Base-by-base conservation (phyloP, 257 asterid species). In the Plectranthus barbatus region DNA sequence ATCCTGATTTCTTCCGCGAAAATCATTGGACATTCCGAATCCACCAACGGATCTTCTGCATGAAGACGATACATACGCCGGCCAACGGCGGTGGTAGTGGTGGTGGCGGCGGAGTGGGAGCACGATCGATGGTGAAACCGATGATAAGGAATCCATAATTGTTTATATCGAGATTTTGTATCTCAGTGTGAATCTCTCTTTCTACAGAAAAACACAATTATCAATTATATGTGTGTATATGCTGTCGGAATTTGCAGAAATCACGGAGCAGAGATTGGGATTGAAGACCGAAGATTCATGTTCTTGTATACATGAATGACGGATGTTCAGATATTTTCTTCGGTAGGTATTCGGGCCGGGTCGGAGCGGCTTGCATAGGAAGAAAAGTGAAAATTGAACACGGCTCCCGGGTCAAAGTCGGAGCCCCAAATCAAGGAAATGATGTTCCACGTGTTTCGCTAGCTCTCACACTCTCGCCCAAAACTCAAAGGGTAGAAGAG, bases 111-210 rank as follows among this genome's bases (percentile, higher is more conserved):
- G 72, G 66, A 70, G 76, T 1, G 83, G 91, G 60, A 76, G 84
- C 62, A 86, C 83, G 4, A 82, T 64, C 2, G 90, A 78, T 5
- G 86, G 80, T 1, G 88, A 77, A 12, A 85, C 91, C 19, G 91
- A 75, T 21, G 85, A 51, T 45, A 88, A 72, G 24, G 91, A 80
- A 79, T 86, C 93, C 96, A 89, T 88, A 26, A 8, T 11, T 15
- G 52, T 34, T 14, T 33, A 26, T 51, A 9, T 26, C 67, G 23
- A 23, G 44, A n/a, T 7, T 45, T 29, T 34, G 12, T 37, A 31
- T 39, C 44, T 17, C 51, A 7, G 47, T 64, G 1, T 26, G 2
- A 19, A 6, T 14, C 14, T 34, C 24, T n/a, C 68, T 60, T 4
- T 33, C 57, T 37, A 52, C 46, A 52, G 12, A 14, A n/a, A n/a